A percentile compares a stretch with the other conserved stretches of the same genome.
phyloP scores from a whole-genome alignment of 768 basidiomycete species.

The Suillus fuscotomentosus region DNA sequence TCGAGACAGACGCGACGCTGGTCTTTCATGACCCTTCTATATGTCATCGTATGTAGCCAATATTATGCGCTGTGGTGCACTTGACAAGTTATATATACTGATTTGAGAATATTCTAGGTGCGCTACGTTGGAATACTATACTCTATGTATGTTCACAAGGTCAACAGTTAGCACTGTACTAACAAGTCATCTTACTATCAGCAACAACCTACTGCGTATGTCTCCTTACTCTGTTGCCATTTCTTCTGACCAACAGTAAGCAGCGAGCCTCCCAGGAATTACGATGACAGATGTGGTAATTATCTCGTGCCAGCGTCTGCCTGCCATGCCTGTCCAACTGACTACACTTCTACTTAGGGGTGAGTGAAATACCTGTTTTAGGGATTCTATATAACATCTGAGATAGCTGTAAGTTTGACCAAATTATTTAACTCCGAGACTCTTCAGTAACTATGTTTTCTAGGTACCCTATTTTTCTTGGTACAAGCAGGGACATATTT shows the following conservation, averaged over 20 bases:
- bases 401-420: not conserved
- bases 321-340: not conserved
- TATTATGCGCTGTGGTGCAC: not conserved
- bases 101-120: not conserved
- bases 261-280: not conserved
- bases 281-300: not conserved
- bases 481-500: not conserved
- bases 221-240: not conserved
- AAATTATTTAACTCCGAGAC: not conserved
- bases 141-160: not conserved
- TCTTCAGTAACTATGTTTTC: not conserved
- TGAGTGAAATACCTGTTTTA: not conserved
- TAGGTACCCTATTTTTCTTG: not conserved
- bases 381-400: not conserved
- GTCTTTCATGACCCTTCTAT: not conserved
- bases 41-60: not conserved
- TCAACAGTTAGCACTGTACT: not conserved
- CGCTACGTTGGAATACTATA: not conserved
- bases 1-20: not conserved
- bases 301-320: not conserved
- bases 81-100: not conserved
- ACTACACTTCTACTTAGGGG: not conserved
- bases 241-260: not conserved
- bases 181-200: not conserved
- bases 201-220: not conserved